These are phyloP conservation scores for Datisca glomerata DNA, from an alignment of 306 rosid genomes.

Conservation along the genomic window DNA sequence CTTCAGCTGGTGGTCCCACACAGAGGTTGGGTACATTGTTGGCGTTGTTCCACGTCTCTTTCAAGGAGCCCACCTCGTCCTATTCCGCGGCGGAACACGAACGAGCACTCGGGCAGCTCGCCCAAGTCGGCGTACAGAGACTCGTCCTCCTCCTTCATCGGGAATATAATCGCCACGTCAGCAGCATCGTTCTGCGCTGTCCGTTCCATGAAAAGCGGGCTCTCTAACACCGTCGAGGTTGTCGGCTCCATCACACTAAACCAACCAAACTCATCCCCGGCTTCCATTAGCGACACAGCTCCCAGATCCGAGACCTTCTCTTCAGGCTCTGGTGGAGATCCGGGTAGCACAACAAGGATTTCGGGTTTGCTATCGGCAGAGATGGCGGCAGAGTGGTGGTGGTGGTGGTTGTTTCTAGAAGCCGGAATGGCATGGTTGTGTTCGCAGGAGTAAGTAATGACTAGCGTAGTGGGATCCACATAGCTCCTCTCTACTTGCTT, in stretches of 20 bases:
- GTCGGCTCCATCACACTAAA: conserved; percentile 54
- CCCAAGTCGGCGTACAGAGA: conserved; percentile 79
- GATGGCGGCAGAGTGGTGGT: neutral
- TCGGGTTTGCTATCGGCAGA: conserved; percentile 3
- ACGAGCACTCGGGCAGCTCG: conserved; percentile 78
- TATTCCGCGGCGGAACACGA: conserved; percentile 47
- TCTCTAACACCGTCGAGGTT: conserved; percentile 40
- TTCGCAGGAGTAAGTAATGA: conserved; percentile 73
- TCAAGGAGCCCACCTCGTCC: neutral
- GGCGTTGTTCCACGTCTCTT: conserved; percentile 8
- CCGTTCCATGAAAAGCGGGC: conserved; percentile 36
- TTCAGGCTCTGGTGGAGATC: conserved; percentile 14
- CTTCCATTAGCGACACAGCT: conserved; percentile 17
- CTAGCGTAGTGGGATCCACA: conserved; percentile 73
- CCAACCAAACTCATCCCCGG: conserved; percentile 54
- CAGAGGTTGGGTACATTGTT: conserved; percentile 7
- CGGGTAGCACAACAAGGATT: neutral
- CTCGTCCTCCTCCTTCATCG: conserved; percentile 87
- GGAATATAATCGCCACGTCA: conserved; percentile 28
- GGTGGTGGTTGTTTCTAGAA: conserved; percentile 35
- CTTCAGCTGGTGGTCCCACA: conserved; percentile 9
- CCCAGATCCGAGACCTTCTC: conserved; percentile 30
- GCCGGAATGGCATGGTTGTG: conserved; percentile 86
- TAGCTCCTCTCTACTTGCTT: conserved; percentile 90
- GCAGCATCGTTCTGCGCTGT: conserved; percentile 1